Percentiles rank a stretch among this genome's conserved stretches.
These are phyloP conservation scores for Phaeotremella skinneri DNA, from an alignment of 768 basidiomycete species.

Conservation along the genomic window DNA sequence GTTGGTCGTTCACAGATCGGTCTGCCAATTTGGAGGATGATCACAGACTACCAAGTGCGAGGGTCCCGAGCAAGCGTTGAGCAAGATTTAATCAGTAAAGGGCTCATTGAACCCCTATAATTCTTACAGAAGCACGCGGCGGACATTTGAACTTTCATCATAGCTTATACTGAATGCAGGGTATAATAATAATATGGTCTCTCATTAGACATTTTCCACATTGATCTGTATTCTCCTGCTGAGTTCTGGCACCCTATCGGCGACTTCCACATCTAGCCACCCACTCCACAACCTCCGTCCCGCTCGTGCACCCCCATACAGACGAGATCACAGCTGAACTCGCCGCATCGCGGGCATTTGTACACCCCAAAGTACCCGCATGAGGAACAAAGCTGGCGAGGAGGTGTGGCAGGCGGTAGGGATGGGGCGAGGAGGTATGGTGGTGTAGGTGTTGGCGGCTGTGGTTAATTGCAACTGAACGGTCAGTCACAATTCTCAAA, in stretches of 20 bases:
- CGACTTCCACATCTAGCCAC: too few relatives aligned
- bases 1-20: constrained; percentile 41
- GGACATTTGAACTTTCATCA: too few relatives aligned
- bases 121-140: too few relatives aligned
- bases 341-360: constrained; percentile 40
- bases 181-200: too few relatives aligned
- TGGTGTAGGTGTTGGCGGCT: constrained; percentile 29
- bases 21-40: constrained; percentile 49
- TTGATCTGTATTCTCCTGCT: too few relatives aligned
- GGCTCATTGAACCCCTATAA: too few relatives aligned
- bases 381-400: constrained; percentile 43
- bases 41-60: constrained; percentile 37
- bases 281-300: constrained; percentile 49
- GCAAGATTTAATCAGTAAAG: constrained; percentile 24
- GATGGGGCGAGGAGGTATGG: constrained; percentile 33
- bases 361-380: constrained; percentile 48
- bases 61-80: constrained; percentile 14
- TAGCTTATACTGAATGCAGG: too few relatives aligned
- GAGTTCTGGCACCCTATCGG: too few relatives aligned
- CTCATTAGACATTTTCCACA: too few relatives aligned
- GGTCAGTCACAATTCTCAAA: too few relatives aligned
- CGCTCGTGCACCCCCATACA: constrained; percentile 43
- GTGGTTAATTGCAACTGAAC: too few relatives aligned
- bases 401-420: constrained; percentile 27
- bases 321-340: constrained; percentile 40